phyloP scores from a whole-genome alignment of 192 early-diverging fungal species.

The Coemansia sp. region DNA sequence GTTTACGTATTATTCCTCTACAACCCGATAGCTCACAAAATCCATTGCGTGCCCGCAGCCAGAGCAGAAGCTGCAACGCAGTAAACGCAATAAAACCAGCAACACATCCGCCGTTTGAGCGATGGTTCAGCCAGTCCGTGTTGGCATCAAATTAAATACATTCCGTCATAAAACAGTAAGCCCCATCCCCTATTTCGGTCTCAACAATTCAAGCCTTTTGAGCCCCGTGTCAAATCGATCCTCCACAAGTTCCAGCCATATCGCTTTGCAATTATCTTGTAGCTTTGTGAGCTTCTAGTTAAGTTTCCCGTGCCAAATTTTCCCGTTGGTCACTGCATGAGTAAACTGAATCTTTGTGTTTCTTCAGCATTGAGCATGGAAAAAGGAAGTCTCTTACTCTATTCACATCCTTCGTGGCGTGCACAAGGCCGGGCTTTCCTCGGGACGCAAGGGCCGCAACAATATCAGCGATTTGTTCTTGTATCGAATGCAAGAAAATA shows the following conservation, averaged over 20 bases:
- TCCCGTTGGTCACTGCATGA: neutral
- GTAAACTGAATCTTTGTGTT: neutral
- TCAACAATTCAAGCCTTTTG: conserved; percentile 2
- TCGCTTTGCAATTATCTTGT: neutral
- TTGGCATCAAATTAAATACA: conserved; percentile 21
- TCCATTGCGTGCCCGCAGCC: neutral
- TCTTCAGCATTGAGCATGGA: neutral
- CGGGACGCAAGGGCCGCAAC: neutral
- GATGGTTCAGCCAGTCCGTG: neutral
- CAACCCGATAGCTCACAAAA: neutral
- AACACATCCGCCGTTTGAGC: conserved; percentile 12
- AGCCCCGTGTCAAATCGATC: conserved; percentile 1
- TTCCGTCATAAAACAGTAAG: conserved; percentile 27
- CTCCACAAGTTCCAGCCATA: conserved; percentile 1
- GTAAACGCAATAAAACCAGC: conserved; percentile 12
- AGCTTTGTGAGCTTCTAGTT: neutral
- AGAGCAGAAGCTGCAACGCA: conserved; percentile 11
- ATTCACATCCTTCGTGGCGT: conserved; percentile 9
- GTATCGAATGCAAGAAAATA: neutral
- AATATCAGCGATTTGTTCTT: neutral
- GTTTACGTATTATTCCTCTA: neutral
- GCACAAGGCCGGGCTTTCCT: neutral
- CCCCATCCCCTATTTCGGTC: conserved; percentile 18
- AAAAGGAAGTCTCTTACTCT: neutral
- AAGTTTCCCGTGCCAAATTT: neutral